phyloP scores from a whole-genome alignment of 495 filamentous ascomycete genomes.

The Neurospora sp. region DNA sequence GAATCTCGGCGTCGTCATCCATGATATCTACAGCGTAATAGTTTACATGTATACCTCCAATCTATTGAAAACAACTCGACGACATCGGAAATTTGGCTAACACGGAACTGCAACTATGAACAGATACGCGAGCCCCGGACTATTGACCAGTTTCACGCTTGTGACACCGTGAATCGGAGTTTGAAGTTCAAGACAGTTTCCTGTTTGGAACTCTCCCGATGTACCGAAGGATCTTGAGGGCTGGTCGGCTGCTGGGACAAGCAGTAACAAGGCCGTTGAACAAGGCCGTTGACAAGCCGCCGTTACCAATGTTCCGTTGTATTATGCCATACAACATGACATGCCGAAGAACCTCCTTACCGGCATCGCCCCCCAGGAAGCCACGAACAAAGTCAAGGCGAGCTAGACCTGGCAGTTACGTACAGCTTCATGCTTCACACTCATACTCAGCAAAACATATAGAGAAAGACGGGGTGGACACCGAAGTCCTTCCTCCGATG shows the following conservation, averaged over 20 bases:
- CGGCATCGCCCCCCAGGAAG: background rate
- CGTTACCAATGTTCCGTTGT: background rate
- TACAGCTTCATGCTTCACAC: background rate
- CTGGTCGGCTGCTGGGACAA: background rate
- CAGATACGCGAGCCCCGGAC: background rate
- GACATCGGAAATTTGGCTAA: background rate
- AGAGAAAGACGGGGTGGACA: background rate
- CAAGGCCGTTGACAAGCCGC: background rate
- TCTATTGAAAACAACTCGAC: background rate
- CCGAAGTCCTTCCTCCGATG: background rate
- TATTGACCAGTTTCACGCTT: background rate
- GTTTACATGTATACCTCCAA: background rate
- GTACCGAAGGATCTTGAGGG: background rate
- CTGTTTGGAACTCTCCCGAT: background rate
- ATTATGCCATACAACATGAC: background rate
- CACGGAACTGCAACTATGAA: background rate
- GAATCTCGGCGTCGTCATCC: background rate
- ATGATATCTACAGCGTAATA: background rate
- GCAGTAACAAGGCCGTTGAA: background rate
- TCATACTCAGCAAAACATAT: background rate
- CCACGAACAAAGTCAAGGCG: background rate
- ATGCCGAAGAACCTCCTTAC: background rate
- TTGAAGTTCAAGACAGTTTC: background rate
- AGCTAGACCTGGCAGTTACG: background rate
- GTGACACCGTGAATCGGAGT: background rate